Base-by-base conservation (phyloP, 2,329 filamentous ascomycete genomes). In the Boeremia exigua region DNA sequence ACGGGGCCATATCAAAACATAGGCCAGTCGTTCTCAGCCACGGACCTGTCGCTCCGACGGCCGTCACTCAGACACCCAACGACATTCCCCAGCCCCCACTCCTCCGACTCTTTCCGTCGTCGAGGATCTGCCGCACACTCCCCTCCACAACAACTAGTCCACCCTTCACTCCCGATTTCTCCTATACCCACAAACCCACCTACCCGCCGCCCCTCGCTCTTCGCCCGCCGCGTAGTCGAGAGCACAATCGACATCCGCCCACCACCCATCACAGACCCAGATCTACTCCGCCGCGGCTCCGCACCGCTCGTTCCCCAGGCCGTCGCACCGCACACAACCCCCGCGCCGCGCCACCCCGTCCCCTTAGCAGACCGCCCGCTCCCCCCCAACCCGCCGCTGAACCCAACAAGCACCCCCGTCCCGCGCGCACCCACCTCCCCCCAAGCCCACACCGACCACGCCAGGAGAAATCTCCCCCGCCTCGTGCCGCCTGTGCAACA, bases 11-110 rank as follows among this genome's bases (percentile, higher is more conserved):
- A 71, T 48, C 66, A 61, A 10, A 54, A 45, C 9, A 54, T 50
- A 11, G 58, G 60, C 12, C 65, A 62, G 38, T 68, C 67, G 2
- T 52, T 66, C 8, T 71, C 69, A 9, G 68, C 69, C 12, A 54
- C 62, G 38, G 63, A 71, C 43, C 48, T 71, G n/a, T 60, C 67
- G 14, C 52, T 54, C 4, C 58, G 60, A 15, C 65, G 70, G 1
- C 72, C 72, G 2, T 69, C 72, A 1, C 60, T 75, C 4, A 55
- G 74, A 17, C 72, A 75, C 33, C 72, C 71, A 12, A 70, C 66
- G 1, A 75, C 72, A 10, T 74, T 67, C 51, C 72, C 72, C 1
- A 65, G 52, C n/a, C 71, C 67, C 2, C 66, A 67, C 45, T 63
- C 62, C 6, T 57, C 61, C 4, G 43, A 45, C 7, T 59, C 65